Base-by-base conservation (phyloP, 768 basidiomycete genomes). In the Mycena sanguinolenta region DNA sequence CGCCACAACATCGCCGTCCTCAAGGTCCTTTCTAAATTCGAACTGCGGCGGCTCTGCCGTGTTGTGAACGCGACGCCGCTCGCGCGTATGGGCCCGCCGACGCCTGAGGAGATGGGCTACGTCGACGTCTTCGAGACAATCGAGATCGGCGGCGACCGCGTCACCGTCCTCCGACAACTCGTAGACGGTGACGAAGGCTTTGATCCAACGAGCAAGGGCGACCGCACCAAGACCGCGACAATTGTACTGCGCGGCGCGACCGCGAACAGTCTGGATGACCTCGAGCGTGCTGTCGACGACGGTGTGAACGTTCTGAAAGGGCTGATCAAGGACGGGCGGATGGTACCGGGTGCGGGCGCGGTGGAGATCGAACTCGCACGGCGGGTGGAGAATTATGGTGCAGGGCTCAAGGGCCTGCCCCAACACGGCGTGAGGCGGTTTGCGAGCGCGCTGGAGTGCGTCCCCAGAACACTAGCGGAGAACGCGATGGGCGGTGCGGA, bases 1-100 rank as follows among this genome's bases (percentile, higher is more conserved):
- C 89, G 97, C 63, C 87, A 94, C 85, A 87, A 90, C 84, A 95
- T 99, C 81, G 95, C 95, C 76, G 96, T 99, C 74, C 89, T 99
- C 82, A 98, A 98, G 81, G 95, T 99, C 32, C 89, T 97, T 67
- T 98, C 96, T 78, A 99, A 99, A 81, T 99, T 99, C 81, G 97
- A 99, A 73, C 90, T 99, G 17, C 93, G 97, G 59, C 87, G 98
- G 2, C 84, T 98, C 17, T 97, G 95, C 81, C 93, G 97, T 58
- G 98, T 99, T 73, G 95, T 96, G 74, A 95, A 95, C 71, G 98
- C 97, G 14, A 98, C 96, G 0, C 98, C 98, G 4, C 91, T 99
- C 60, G 97, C 98, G 1, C 93, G 98, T 54, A 87, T 99, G 70
- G 98, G 98, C 67, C 95, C 96, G 0, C 98, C 98, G 6, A 98